These are phyloP conservation scores for Pinus tabuliformis DNA, from an alignment of 75 land plant genomes.

Conservation along the genomic window DNA sequence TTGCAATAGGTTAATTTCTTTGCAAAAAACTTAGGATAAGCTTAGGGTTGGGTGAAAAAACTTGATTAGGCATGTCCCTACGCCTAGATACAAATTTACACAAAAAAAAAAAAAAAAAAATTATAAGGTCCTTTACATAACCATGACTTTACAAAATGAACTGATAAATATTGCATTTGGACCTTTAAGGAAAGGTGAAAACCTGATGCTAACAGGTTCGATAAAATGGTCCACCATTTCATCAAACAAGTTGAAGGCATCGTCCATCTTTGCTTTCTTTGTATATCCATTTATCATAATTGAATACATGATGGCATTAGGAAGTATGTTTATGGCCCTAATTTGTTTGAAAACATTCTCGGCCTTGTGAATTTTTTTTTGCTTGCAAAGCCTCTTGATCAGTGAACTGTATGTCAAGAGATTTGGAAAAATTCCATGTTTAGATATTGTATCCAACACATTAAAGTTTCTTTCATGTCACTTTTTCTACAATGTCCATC, in stretches of 20 bases:
- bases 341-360: not conserved
- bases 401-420: not conserved
- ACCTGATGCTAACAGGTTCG: too few species aligned
- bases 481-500: conserved; percentile 6
- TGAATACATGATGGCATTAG: not conserved
- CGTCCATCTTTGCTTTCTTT: conserved; percentile 27
- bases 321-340: not conserved
- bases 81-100: too few species aligned
- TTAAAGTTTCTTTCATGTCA: not conserved
- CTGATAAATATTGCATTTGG: too few species aligned
- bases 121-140: too few species aligned
- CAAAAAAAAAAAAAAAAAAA: too few species aligned
- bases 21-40: too few species aligned
- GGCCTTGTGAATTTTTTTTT: not conserved
- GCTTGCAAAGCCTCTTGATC: not conserved
- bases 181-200: too few species aligned
- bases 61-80: too few species aligned
- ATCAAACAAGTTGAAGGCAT: conserved; percentile 36
- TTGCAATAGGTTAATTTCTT: too few species aligned
- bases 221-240: conserved; percentile 47
- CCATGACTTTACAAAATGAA: too few species aligned
- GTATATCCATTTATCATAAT: conserved; percentile 51
- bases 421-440: not conserved
- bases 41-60: too few species aligned
- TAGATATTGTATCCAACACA: not conserved